Evolutionary conservation across 2,329 filamentous ascomycete species (phyloP).

Genomic region (Phaeophleospora eucalypticola): DNA sequence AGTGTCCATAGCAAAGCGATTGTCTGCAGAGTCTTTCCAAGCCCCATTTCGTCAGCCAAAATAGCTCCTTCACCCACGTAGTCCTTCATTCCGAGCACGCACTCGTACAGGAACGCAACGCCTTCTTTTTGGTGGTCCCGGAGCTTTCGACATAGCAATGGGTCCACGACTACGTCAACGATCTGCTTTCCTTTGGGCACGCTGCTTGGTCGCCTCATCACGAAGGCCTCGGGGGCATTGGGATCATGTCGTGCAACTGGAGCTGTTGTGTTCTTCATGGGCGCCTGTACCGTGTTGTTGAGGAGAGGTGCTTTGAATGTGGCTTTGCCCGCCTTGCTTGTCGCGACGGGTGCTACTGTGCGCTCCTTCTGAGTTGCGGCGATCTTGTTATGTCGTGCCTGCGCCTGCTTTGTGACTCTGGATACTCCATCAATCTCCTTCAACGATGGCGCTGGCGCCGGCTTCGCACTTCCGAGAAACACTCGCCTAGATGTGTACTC

Average conservation of each 20-base stretch:
- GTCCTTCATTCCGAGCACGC: constrained; percentile 67
- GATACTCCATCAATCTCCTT: constrained; percentile 25
- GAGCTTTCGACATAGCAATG: constrained; percentile 58
- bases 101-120: constrained; percentile 69
- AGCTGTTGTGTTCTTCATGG: constrained; percentile 43
- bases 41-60: constrained; percentile 70
- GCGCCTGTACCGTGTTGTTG: constrained; percentile 38
- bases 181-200: constrained; percentile 60
- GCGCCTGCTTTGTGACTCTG: constrained; percentile 28
- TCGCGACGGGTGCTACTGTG: constrained; percentile 36
- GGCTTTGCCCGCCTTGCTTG: constrained; percentile 34
- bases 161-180: constrained; percentile 70
- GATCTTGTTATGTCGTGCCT: constrained; percentile 31
- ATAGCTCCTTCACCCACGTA: constrained; percentile 66
- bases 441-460: constrained; percentile 23
- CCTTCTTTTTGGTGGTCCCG: constrained; percentile 66
- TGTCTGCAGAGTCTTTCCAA: constrained; percentile 70
- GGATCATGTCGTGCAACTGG: constrained; percentile 65
- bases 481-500: constrained; percentile 40
- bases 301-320: constrained; percentile 61
- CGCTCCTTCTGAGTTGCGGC: constrained; percentile 38
- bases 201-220: constrained; percentile 60
- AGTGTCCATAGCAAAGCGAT: constrained; percentile 69
- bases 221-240: constrained; percentile 53
- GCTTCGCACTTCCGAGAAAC: constrained; percentile 26